Base-by-base conservation (phyloP, 2,329 filamentous ascomycete species). In the Aspergillus pseudoviridinutans region DNA sequence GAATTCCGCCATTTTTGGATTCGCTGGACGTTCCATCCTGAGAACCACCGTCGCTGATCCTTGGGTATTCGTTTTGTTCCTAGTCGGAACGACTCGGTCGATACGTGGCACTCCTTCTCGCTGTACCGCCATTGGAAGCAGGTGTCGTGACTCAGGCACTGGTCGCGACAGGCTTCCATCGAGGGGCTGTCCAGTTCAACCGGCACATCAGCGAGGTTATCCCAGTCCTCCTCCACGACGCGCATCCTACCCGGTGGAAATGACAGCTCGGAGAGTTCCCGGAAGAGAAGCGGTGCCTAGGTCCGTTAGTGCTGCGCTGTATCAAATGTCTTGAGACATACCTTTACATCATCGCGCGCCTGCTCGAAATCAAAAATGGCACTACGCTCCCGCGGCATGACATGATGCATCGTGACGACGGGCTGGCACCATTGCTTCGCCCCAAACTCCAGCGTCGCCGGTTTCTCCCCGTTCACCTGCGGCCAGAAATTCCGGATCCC, bases 401-500 rank as follows among this genome's bases (percentile, higher is more conserved):
- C 77, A 63, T 83, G 80, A 63, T 84, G 81, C 80, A 84, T 82
- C 3, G 82, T 83, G 44, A 84, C 66, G n/a, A 83, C 75, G 4
- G 82, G 82, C 64, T 84, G 79, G 59, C 82, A 84, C 82, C 82
- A 84, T 59, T 82, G 80, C 9, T 69, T 74, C 3, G 55, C 50
- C 1, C 56, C 59, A 49, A 73, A 83, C 4, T 80, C 79, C 32
- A 84, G 65, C 9, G 79, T 81, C 41, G 72, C 78, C 3, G 80
- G 80, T 65, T 82, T 83, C 62, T 84, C 81, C 58, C 80, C 81
- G 61, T 84, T 83, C 64, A 84, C 76, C 49, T 80, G 79, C 1
- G 82, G 82, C 75, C 78, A 82, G 53, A 58, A 58, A 7, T 61
- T 58, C 71, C 75, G 73, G 50, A 80, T 70, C 8, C 74, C 68